Conservation (phyloP, 768 basidiomycete genomes). For the Pisolithus marmoratus region DNA sequence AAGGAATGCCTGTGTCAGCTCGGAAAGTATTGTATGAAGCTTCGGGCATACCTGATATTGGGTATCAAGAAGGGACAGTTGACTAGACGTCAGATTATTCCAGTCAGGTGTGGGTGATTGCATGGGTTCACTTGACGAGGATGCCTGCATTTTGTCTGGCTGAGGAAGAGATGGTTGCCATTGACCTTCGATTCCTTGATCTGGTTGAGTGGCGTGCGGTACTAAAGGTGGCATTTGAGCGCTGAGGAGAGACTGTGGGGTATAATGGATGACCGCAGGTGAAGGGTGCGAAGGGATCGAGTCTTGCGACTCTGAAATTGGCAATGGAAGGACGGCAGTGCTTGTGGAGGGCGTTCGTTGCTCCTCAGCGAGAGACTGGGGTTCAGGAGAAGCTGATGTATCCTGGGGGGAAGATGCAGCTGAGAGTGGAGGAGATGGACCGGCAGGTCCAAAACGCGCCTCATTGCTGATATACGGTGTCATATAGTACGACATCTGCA, state of each 20-base stretch:
- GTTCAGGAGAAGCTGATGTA: constrained; percentile 13
- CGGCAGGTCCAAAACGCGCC: constrained; percentile 26
- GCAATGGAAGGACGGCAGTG: constrained; percentile 5
- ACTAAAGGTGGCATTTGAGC: constrained; percentile 11
- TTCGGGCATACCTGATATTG: constrained; percentile 12
- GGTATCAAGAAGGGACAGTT: neutral
- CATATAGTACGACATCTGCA: constrained; percentile 15
- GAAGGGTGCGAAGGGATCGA: constrained; percentile 13
- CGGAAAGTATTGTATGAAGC: neutral
- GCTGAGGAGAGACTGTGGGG: constrained; percentile 2
- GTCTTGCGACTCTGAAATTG: constrained; percentile 12
- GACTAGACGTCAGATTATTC: constrained; percentile 4
- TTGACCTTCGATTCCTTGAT: constrained; percentile 3
- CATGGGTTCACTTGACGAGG: neutral
- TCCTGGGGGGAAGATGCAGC: constrained; percentile 42
- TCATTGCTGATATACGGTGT: constrained; percentile 21
- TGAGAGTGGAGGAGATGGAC: constrained; percentile 51
- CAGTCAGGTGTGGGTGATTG: constrained; percentile 4
- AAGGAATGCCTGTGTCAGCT: neutral
- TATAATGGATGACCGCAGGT: neutral
- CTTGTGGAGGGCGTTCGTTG: constrained; percentile 10
- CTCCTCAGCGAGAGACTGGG: constrained; percentile 7
- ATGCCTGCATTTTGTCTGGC: neutral
- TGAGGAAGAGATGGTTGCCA: constrained; percentile 1
- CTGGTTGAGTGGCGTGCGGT: constrained; percentile 5